These are phyloP conservation scores for Proliferodiscus dingleyae DNA, from an alignment of 2,329 filamentous ascomycete genomes.

Conservation along the genomic window DNA sequence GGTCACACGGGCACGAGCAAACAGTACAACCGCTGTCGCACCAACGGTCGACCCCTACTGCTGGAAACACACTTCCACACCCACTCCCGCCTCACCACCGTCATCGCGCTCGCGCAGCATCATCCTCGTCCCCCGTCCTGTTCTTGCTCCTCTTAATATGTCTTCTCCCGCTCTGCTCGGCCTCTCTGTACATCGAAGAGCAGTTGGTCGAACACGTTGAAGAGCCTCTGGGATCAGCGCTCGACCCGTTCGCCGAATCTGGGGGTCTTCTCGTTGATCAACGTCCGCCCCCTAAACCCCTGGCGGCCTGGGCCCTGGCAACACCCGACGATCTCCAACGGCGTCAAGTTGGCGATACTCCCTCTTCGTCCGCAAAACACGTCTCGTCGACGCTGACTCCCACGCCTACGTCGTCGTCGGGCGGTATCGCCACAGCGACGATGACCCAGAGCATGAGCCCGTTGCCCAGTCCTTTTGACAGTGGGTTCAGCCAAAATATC, in stretches of 20 bases:
- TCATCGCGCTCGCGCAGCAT: conserved; percentile 14
- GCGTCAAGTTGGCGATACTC: conserved; percentile 7
- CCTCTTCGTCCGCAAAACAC: conserved; percentile 1
- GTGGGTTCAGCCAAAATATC: conserved; percentile 58
- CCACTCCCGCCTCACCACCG: not conserved
- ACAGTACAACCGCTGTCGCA: conserved; percentile 19
- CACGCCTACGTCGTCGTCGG: conserved; percentile 2
- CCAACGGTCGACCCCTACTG: conserved; percentile 9
- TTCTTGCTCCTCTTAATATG: conserved; percentile 22
- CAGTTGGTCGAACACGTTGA: conserved; percentile 23
- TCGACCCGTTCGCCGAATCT: conserved; percentile 25
- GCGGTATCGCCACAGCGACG: conserved; percentile 13
- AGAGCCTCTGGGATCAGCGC: conserved; percentile 20
- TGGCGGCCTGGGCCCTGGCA: conserved; percentile 6
- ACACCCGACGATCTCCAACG: conserved; percentile 16
- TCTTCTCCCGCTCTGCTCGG: conserved; percentile 22
- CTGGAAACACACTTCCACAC: conserved; percentile 12
- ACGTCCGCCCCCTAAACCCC: conserved; percentile 15
- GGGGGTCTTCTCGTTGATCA: conserved; percentile 31
- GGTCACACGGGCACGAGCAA: not conserved
- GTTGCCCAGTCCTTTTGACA: conserved; percentile 64
- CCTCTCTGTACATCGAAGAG: conserved; percentile 23
- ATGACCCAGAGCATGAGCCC: conserved; percentile 32
- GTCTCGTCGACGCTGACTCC: conserved; percentile 6
- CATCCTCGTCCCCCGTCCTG: conserved; percentile 7